Evolutionary conservation across 2,329 filamentous ascomycete species (phyloP), one percentile per base, ranked within the genome.

Genomic region (Escovopsis sp.): DNA sequence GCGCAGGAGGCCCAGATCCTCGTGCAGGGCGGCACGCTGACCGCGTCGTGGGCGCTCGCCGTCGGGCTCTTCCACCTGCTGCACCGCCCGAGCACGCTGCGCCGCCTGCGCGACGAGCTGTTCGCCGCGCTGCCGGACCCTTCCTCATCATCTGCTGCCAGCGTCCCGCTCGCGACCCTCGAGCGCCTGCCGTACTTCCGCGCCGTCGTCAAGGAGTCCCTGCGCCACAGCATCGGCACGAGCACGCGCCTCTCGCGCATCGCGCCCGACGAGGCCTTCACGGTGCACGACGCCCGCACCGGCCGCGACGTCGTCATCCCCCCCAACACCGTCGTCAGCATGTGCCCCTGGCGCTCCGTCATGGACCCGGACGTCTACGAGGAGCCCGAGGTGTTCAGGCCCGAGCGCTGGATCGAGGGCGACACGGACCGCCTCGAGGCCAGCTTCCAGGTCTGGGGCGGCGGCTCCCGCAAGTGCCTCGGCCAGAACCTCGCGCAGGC

Each of bases 191-290:
- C 62, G 0, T 73, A 71, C 47, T 60, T 74, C 26, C 55, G 62
- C 26, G 69, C 67, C n/a, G 66, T 72, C 3, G 60, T 75, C 43
- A 68, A 66, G 38, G 72, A 75, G 53, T 59, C 66, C 0, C 57
- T 73, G 49, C 64, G 72, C 6, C 55, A 72, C 4, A 64, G 70
- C 41, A 65, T 70, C 12, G 63, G 63, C 11, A 61, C 69, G 3
- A 67, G 63, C n/a, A 61, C 68, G 41, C 53, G 65, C 4, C 58
- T 73, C 2, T 65, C 70, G 41, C 68, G 71, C 1, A 55, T 69
- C 15, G 67, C 69, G 0, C 66, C 69, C 2, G 50, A 58, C 26
- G 58, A 62, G 46, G 49, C 51, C 3, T 49, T 61, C 18, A 45
- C 54, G 33, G 55, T 55, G 23, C 45, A 48, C n/a, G 60, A 62